Evolutionary conservation across 2,329 filamentous ascomycete genomes (phyloP), one percentile per base, ranked within the genome.

Genomic region (Westerdykella ornata): DNA sequence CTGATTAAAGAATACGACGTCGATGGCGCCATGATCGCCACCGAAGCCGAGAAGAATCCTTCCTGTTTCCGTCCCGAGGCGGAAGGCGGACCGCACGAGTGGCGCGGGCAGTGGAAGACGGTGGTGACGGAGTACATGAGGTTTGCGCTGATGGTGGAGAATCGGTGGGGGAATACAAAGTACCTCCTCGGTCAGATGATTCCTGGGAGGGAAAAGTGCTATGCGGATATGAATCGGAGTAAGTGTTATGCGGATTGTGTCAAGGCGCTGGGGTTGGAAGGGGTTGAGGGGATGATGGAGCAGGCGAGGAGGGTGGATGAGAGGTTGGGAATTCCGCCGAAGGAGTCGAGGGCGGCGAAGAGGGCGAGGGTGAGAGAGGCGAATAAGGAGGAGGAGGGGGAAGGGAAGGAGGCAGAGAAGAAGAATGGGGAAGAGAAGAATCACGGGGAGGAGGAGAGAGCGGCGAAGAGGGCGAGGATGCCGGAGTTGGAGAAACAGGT

Each of bases 11-110:
- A 95, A 62, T 96, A 78, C 59, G 83, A 82, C n/a, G 85, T 85
- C 5, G 89, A 97, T 59, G 90, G 89, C 5, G 92, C 87, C 46
- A 98, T 98, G 92, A 97, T 98, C 56, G 92, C 92, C 8, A 92
- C 88, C 3, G 78, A 87, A 3, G 92, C 92, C 1, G 92, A 98
- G 71, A 79, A 82, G 49, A 98, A 98, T 60, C 80, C 88, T 3
- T 94, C 86, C 50, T 89, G 85, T 57, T 98, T 98, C 72, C 77
- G 85, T 30, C 64, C 75, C 1, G 68, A 76, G 29, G 76, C 73
- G 1, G 77, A 86, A 31, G 88, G 88, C 9, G 88, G 86, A 1
- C 60, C 60, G 3, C 56, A 61, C 33, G 61, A 62, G 37, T 65
- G 62, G 59, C 55, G 82, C 26, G 75, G 79, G 0, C 72, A 76